A percentile compares a stretch with the other conserved stretches of the same genome.
Evolutionary conservation across 2,329 filamentous ascomycete genomes (phyloP).

Genomic region (Cladosporium cucumerinum): DNA sequence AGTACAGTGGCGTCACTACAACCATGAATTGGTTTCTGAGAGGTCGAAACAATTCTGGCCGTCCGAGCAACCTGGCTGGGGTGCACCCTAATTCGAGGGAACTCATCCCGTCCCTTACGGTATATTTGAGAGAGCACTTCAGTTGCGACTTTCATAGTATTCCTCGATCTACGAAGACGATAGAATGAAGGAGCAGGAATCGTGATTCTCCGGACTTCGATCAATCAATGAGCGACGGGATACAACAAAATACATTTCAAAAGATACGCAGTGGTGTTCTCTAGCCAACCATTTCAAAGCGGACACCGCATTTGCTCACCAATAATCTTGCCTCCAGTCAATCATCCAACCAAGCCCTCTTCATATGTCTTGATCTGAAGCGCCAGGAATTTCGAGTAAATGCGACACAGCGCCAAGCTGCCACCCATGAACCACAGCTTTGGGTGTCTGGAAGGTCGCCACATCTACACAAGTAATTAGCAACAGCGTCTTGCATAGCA

Average conservation of each 20-base stretch:
- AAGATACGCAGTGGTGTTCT: neutral
- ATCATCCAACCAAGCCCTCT: slow-evolving; percentile 32
- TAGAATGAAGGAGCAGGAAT: neutral
- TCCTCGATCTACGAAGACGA: neutral
- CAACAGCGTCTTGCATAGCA: neutral
- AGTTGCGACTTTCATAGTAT: neutral
- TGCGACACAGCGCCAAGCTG: slow-evolving; percentile 36
- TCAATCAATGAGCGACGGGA: neutral
- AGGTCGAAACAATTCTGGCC: neutral
- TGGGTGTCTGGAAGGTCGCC: slow-evolving; percentile 39
- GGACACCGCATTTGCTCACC: neutral
- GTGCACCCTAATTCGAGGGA: neutral
- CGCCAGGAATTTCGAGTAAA: slow-evolving; percentile 38
- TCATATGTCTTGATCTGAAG: slow-evolving; percentile 42
- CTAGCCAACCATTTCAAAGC: too few relatives aligned
- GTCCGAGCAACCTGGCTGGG: neutral
- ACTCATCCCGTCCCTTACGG: neutral
- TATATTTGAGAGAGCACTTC: neutral
- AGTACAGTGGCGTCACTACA: neutral
- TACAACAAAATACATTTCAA: neutral
- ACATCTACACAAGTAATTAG: slow-evolving; percentile 30
- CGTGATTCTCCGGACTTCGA: too few relatives aligned
- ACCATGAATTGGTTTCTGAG: neutral
- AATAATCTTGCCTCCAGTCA: neutral
- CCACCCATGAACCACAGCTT: slow-evolving; percentile 43